Base-by-base conservation (phyloP, 2,329 filamentous ascomycete species). In the Colletotrichum sublineola region DNA sequence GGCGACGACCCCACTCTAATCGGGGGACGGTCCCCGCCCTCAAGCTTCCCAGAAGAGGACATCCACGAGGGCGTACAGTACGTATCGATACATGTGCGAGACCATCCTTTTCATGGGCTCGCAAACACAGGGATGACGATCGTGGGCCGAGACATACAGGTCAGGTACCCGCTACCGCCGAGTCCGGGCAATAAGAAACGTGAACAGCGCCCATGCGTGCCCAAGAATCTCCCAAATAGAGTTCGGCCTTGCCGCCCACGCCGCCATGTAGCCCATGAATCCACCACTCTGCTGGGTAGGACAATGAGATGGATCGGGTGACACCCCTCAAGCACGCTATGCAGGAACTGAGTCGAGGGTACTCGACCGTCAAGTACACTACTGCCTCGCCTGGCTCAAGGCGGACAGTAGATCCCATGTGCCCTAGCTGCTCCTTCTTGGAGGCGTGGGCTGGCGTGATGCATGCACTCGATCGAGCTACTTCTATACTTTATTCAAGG, bases 171-270 rank as follows among this genome's bases (percentile, higher is more conserved):
- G 33, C 46, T 69, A 72, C 69, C 66, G 52, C 69, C 44, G 65
- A 69, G 53, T 33, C 66, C 66, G 66, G 69, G 69, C 55, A 69
- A 69, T 69, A 72, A 72, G 60, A 58, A 72, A 69, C 69, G 60
- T 53, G 60, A 72, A 64, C 66, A 50, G 53, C 53, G 69, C 66
- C 69, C 60, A 72, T 63, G 69, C 60, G 69, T 69, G 69, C 52
- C 44, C 69, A 72, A 69, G 24, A 72, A 63, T 33, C 33, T 52
- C 65, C 69, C 60, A 60, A 72, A 36, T n/a, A 72, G 46, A 53
- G 65, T 58, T 64, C 46, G 66, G 65, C 24, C 38, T 53, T 64
- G 53, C 58, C 67, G 66, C 69, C 40, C 31, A 38, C 58, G 53
- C 58, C 60, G 60, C 69, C 24, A 69, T 40, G 31, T 33, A 40